Evolutionary conservation across 192 early-diverging fungal species (phyloP).

Genomic region (Anaeromyces robustus): DNA sequence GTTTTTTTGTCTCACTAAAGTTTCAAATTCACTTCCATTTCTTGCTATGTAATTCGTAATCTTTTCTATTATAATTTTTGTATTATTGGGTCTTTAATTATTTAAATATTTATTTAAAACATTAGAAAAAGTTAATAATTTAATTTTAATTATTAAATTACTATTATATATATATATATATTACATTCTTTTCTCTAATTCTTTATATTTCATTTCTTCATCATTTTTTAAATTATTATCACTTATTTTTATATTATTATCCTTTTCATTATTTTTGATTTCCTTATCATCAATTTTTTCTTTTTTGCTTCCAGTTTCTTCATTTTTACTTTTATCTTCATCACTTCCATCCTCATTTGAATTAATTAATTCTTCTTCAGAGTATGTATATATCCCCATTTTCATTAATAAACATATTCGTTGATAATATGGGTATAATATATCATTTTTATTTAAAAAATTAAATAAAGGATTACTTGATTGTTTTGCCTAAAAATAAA

Average conservation of each 20-base stretch:
- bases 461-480: neutral
- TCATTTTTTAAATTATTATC: neutral
- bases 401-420: neutral
- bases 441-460: neutral
- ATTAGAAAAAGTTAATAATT: too few species aligned
- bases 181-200: neutral
- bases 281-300: neutral
- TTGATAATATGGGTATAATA: neutral
- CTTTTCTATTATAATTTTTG: neutral
- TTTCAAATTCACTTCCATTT: neutral
- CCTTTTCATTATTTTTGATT: neutral
- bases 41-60: neutral
- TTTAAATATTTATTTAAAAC: too few species aligned
- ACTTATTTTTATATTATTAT: neutral
- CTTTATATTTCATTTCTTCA: neutral
- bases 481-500: neutral
- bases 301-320: too few species aligned
- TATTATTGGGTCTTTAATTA: neutral
- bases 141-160: too few species aligned
- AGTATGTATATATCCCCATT: neutral
- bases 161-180: too few species aligned
- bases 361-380: neutral
- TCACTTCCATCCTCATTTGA: neutral
- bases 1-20: neutral
- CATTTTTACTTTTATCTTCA: neutral